Evolutionary conservation across 129 eudicot species (phyloP).

Genomic region (Pseudognaphalium luteoalbum): DNA sequence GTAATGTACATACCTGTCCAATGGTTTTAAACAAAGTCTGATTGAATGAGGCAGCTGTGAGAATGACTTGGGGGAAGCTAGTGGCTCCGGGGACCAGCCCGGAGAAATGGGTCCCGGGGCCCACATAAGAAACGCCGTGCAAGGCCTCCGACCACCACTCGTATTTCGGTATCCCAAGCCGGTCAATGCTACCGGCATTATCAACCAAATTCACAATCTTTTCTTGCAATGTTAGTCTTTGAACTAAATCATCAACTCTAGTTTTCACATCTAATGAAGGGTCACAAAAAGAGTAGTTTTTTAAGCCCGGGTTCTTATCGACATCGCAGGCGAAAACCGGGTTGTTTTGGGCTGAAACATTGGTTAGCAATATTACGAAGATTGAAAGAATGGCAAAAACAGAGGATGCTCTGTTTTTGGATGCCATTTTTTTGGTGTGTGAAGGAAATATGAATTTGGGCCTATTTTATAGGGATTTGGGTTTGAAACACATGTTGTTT

Average conservation of each 20-base stretch:
- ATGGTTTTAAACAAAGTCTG: constrained; percentile 60
- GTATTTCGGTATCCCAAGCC: constrained; percentile 86
- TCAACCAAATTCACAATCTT: constrained; percentile 63
- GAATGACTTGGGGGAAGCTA: constrained; percentile 85
- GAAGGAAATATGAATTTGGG: constrained; percentile 28
- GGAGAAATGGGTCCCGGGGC: constrained; percentile 74
- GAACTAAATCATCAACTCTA: constrained; percentile 66
- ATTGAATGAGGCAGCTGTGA: constrained; percentile 77
- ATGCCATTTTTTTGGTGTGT: constrained; percentile 47
- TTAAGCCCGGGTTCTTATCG: constrained; percentile 42
- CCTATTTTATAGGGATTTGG: constrained; percentile 37
- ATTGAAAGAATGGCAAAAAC: constrained; percentile 39
- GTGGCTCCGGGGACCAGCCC: constrained; percentile 70
- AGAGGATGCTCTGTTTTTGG: constrained; percentile 54
- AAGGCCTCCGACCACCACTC: constrained; percentile 99
- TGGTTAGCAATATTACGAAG: neutral
- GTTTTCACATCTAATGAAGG: constrained; percentile 41
- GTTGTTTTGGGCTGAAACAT: constrained; percentile 43
- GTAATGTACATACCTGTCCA: constrained; percentile 58
- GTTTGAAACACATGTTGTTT: constrained; percentile 40
- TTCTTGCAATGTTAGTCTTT: constrained; percentile 73
- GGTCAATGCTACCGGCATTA: constrained; percentile 49
- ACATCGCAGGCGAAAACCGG: constrained; percentile 77
- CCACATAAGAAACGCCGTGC: constrained; percentile 77
- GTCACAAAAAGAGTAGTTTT: constrained; percentile 58